Evolutionary conservation across 352 stramenopile species (phyloP).

Genomic region (Globisporangium heterothallicum): DNA sequence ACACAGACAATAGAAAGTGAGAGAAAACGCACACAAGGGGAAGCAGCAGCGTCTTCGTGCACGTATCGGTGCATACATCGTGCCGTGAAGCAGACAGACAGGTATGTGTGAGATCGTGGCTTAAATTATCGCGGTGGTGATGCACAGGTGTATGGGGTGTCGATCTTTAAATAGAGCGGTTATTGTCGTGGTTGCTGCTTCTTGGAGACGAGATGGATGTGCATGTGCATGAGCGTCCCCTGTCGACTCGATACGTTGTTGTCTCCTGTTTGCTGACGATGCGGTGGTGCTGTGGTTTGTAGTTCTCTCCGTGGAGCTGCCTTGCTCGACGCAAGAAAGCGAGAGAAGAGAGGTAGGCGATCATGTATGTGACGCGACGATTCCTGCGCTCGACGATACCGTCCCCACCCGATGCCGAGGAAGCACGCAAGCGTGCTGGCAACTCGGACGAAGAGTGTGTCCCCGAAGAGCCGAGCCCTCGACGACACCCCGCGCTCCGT

Average conservation of each 20-base stretch:
- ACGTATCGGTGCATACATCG: no score
- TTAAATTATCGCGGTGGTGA: background rate
- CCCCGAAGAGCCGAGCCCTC: background rate
- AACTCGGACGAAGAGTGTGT: background rate
- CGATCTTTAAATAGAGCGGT: conserved; percentile 17
- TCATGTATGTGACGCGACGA: conserved; percentile 64
- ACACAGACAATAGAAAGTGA: background rate
- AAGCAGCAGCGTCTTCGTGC: no score
- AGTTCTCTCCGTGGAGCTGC: background rate
- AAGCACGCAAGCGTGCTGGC: background rate
- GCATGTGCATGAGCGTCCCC: no score
- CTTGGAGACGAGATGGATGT: no score
- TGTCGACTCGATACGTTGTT: no score
- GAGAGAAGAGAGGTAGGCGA: background rate
- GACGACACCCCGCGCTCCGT: background rate
- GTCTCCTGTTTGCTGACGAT: background rate
- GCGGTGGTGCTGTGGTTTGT: background rate
- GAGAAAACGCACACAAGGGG: no score
- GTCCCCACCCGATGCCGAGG: background rate
- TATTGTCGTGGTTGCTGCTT: no score
- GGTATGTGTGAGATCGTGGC: background rate
- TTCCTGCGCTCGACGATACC: conserved; percentile 54
- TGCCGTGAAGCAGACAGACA: no score
- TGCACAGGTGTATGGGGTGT: background rate
- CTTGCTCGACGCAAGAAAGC: no score